phyloP scores from a whole-genome alignment of 2,329 filamentous ascomycete species.

The Colletotrichum euphorbiae region DNA sequence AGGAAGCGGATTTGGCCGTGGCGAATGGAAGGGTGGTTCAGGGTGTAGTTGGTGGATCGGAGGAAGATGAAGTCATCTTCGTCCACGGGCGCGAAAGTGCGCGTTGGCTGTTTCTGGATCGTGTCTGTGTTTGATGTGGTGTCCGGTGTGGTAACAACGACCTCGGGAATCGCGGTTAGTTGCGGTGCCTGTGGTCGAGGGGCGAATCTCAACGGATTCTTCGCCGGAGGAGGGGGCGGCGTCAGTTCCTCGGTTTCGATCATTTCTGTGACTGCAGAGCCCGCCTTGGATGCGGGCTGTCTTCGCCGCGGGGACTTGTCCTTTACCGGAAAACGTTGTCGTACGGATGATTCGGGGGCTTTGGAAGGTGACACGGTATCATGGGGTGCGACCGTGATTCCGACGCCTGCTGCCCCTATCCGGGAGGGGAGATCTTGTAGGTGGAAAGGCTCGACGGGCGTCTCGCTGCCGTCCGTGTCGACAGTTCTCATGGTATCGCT shows the following conservation, averaged over 20 bases:
- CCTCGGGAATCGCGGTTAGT: constrained; percentile 58
- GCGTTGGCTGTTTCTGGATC: constrained; percentile 4
- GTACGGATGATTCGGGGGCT: constrained; percentile 42
- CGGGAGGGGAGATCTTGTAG: constrained; percentile 59
- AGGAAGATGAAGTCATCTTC: constrained; percentile 61
- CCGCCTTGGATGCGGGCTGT: constrained; percentile 2
- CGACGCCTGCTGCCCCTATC: constrained; percentile 54
- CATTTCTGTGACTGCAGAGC: constrained; percentile 26
- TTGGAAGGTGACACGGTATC: constrained; percentile 46
- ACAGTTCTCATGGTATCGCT: constrained; percentile 46
- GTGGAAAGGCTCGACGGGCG: constrained; percentile 62
- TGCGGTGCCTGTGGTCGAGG: constrained; percentile 36
- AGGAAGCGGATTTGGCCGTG: constrained; percentile 68
- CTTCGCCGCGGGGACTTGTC: constrained; percentile 33
- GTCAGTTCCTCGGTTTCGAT: neutral
- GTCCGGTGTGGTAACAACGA: constrained; percentile 42
- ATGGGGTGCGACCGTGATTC: constrained; percentile 44
- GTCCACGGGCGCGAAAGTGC: constrained; percentile 45
- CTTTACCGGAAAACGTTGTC: constrained; percentile 43
- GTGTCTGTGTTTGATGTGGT: constrained; percentile 11
- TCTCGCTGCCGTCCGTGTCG: constrained; percentile 50
- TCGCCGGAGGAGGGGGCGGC: constrained; percentile 49
- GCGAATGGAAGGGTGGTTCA: constrained; percentile 60
- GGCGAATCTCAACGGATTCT: constrained; percentile 43
- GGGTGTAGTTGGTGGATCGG: constrained; percentile 60